Percentiles rank a stretch among this genome's conserved stretches.
Conservation (phyloP, 305 asterid species). For the Fraxinus ornus region DNA sequence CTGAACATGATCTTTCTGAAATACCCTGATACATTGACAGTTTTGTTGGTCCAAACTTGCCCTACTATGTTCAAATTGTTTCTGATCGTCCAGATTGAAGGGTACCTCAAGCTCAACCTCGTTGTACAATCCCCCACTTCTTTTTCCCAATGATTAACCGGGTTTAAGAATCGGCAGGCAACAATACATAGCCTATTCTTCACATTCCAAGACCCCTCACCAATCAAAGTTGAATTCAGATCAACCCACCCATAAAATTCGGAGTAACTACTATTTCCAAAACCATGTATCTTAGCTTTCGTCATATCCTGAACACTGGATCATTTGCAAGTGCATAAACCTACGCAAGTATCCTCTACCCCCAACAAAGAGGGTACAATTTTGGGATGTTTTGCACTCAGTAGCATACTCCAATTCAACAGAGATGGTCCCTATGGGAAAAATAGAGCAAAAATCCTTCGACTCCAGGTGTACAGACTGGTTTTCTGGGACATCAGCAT, state of each 20-base stretch:
- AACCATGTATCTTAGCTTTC: slow-evolving; percentile 39
- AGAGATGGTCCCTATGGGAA: neutral
- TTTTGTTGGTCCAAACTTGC: slow-evolving; percentile 46
- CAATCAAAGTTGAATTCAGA: slow-evolving; percentile 33
- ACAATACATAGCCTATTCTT: slow-evolving; percentile 37
- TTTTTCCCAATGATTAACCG: slow-evolving; percentile 4
- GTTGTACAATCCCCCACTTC: slow-evolving; percentile 48
- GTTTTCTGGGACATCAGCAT: slow-evolving; percentile 13
- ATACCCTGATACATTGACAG: slow-evolving; percentile 29
- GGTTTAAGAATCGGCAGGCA: slow-evolving; percentile 45
- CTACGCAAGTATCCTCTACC: slow-evolving; percentile 24
- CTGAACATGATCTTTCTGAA: slow-evolving; percentile 34
- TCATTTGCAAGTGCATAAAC: slow-evolving; percentile 28
- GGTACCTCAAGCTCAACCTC: slow-evolving; percentile 49
- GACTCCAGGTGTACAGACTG: slow-evolving; percentile 26
- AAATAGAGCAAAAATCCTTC: slow-evolving; percentile 28
- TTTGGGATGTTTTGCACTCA: slow-evolving; percentile 28
- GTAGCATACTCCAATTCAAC: slow-evolving; percentile 39
- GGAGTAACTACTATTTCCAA: slow-evolving; percentile 8
- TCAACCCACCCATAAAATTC: slow-evolving; percentile 7
- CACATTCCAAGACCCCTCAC: slow-evolving; percentile 62
- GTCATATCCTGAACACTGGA: slow-evolving; percentile 40
- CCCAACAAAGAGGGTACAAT: slow-evolving; percentile 35
- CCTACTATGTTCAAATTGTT: slow-evolving; percentile 38
- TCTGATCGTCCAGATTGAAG: slow-evolving; percentile 39